Conservation (phyloP, 257 asterid species). For the Solanum pimpinellifolium region DNA sequence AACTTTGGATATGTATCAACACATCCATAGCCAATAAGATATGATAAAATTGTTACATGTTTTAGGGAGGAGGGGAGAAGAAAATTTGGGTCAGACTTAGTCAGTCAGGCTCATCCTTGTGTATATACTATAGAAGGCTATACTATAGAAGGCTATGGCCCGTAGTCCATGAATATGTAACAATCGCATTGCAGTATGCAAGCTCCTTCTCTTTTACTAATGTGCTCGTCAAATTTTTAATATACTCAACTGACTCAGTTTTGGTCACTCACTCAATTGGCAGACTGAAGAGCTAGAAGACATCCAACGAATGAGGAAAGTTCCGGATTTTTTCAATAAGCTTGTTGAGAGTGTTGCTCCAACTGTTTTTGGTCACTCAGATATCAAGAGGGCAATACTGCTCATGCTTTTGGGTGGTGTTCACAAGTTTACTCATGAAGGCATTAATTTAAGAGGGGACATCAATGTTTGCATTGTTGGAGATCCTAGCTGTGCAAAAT, state of each 20-base stretch:
- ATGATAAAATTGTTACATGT: not conserved
- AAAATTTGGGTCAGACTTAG: not conserved
- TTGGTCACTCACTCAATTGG: constrained; percentile 5
- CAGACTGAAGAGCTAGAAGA: constrained; percentile 79
- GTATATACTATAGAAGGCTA: not conserved
- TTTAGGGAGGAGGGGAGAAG: not conserved
- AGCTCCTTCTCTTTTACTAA: not conserved
- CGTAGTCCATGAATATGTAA: not conserved
- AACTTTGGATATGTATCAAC: not conserved
- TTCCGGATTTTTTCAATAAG: constrained; percentile 90
- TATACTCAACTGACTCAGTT: not conserved
- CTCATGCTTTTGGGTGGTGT: constrained; percentile 98
- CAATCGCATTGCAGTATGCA: not conserved
- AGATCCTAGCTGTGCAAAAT: constrained; percentile 98
- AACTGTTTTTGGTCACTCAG: constrained; percentile 86
- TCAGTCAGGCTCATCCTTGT: not conserved
- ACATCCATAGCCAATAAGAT: not conserved
- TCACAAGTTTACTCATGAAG: constrained; percentile 92
- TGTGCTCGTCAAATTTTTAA: not conserved
- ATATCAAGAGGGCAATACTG: constrained; percentile 87
- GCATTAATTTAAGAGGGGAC: constrained; percentile 95
- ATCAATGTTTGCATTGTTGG: constrained; percentile 97
- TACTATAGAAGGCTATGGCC: not conserved
- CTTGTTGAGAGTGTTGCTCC: constrained; percentile 95
- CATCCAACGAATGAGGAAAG: constrained; percentile 50